A percentile compares a stretch with the other conserved stretches of the same genome.
Evolutionary conservation across 2,329 filamentous ascomycete species (phyloP).

Genomic region (Zasmidium cellare): DNA sequence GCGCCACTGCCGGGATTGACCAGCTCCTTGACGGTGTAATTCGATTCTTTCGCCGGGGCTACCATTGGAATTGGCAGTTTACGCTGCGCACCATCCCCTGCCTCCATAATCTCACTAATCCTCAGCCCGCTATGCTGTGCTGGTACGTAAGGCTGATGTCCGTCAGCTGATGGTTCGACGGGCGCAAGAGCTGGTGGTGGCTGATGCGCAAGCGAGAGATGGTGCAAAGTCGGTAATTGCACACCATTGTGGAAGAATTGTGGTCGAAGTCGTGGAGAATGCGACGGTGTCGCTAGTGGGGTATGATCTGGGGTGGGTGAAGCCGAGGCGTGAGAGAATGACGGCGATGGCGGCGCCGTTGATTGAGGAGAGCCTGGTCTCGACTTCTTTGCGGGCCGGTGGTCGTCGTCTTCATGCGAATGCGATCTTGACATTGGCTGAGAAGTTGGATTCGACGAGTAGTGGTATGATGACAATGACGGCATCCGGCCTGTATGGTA

Average conservation of each 20-base stretch:
- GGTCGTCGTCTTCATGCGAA: conserved; percentile 80
- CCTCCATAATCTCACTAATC: conserved; percentile 89
- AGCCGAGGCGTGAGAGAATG: conserved; percentile 91
- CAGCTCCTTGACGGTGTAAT: conserved; percentile 69
- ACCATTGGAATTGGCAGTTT: conserved; percentile 89
- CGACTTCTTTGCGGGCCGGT: conserved; percentile 80
- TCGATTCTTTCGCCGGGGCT: conserved; percentile 47
- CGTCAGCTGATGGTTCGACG: conserved; percentile 67
- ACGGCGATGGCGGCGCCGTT: conserved; percentile 92
- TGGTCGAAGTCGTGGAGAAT: conserved; percentile 86
- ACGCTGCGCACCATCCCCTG: conserved; percentile 80
- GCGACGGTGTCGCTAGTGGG: conserved; percentile 93
- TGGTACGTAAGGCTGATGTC: conserved; percentile 60
- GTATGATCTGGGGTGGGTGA: conserved; percentile 97
- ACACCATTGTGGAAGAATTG: conserved; percentile 66
- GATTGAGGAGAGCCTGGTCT: conserved; percentile 92
- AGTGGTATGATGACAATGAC: conserved; percentile 74
- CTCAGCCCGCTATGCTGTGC: conserved; percentile 67
- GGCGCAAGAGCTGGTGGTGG: conserved; percentile 63
- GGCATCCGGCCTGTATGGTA: conserved; percentile 65
- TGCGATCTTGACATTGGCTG: conserved; percentile 91
- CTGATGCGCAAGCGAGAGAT: conserved; percentile 63
- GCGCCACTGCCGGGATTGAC: conserved; percentile 64
- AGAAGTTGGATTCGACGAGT: conserved; percentile 47
- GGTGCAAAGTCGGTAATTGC: conserved; percentile 83